phyloP scores from a whole-genome alignment of 305 asterid genomes.

The Galium porrigens region DNA sequence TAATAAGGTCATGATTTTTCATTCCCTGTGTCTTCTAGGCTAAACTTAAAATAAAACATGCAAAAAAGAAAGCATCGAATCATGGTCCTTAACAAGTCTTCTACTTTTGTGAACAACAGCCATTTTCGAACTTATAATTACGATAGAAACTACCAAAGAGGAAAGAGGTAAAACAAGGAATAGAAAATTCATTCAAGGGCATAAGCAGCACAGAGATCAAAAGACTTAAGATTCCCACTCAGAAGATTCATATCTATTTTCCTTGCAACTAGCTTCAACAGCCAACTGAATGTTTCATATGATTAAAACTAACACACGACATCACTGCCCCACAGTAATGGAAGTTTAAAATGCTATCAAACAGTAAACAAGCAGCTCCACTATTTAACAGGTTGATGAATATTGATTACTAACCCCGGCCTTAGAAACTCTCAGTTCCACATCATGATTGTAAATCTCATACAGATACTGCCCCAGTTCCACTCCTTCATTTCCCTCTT shows the following conservation, averaged over 20 bases:
- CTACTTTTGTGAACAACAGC: neutral
- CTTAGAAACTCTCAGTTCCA: slow-evolving; percentile 80
- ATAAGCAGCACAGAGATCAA: neutral
- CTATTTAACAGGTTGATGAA: neutral
- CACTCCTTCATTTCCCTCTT: slow-evolving; percentile 80
- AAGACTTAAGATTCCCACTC: neutral
- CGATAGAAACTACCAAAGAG: neutral
- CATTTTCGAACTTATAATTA: neutral
- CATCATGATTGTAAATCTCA: slow-evolving; percentile 78
- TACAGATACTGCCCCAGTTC: slow-evolving; percentile 82
- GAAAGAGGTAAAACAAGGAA: neutral
- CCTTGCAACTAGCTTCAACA: neutral
- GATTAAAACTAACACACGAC: neutral
- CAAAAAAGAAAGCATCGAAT: neutral
- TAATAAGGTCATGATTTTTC: neutral
- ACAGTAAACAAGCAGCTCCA: neutral
- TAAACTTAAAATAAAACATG: neutral
- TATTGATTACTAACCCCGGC: slow-evolving; percentile 66
- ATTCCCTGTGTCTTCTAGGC: neutral
- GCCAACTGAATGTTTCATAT: neutral
- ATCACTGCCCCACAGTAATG: neutral
- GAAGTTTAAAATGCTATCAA: neutral
- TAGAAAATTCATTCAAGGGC: neutral
- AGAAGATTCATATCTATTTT: neutral
- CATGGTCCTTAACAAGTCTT: neutral